Evolutionary conservation across 2,329 filamentous ascomycete species (phyloP), one percentile per base, ranked within the genome.

Genomic region (Oidium heveae): DNA sequence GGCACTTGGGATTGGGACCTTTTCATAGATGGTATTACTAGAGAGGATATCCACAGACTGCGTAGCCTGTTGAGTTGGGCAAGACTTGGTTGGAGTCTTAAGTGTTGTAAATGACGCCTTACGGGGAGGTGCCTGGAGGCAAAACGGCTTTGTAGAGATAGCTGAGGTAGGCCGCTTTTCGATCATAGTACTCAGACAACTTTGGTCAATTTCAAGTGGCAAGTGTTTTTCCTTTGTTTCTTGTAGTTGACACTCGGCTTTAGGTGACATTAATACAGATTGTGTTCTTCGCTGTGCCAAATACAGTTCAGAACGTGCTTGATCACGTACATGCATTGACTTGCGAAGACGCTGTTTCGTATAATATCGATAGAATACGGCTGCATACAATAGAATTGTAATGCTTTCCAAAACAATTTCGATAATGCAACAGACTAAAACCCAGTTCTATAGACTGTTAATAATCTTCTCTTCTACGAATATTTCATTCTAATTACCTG

Each of bases 311-410:
- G 85, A 89, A 58, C 91, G 84, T 60, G 91, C 91, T 65, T 85
- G 84, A 74, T 98, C 91, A 63, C 91, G 86, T 66, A 84, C 74
- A 66, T 94, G 84, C 91, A 98, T 98, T 59, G 87, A 88, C 75
- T 95, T 96, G 69, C 84, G 81, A 58, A 98, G 84, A 66, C 84
- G 84, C 67, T 86, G 84, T 76, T 96, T 98, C 61, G 84, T 87
- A 78, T 88, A 94, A 75, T 94, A 93, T 62, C 91, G 84, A 75
- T 94, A 96, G 74, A 96, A 95, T 67, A 95, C 80, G 65, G 95
- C 76, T 64, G 78, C 86, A 74, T 98, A 98, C 64, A 98, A 85
- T 54, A 80, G 73, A 67, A 98, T 94, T 65, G 84, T 86, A 65
- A 96, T 82, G 60, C 85, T 77, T 66, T 96, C 91, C 62, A 98